Conservation (phyloP, 768 basidiomycete genomes). For the Rhizopogon salebrosus region DNA sequence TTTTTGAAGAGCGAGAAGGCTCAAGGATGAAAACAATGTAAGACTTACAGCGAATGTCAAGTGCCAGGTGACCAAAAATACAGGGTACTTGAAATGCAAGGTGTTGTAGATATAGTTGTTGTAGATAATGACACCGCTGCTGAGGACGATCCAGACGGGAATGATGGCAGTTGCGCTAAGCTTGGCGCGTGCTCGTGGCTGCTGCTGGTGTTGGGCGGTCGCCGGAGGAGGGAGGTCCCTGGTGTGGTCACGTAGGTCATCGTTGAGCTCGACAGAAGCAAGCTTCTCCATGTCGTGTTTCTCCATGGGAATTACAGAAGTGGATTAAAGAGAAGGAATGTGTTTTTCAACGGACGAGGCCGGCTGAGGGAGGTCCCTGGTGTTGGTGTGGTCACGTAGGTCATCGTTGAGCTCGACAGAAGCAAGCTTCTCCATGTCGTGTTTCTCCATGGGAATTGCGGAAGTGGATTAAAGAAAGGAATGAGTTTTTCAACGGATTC, state of each 20-base stretch:
- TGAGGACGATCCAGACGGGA: slow-evolving; percentile 89
- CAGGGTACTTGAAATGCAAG: slow-evolving; percentile 82
- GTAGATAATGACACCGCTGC: slow-evolving; percentile 90
- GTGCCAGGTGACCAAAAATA: slow-evolving; percentile 91
- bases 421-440: neutral
- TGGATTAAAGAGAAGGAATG: neutral
- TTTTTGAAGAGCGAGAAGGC: too few relatives aligned
- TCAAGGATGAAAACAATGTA: too few relatives aligned
- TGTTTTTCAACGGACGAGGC: neutral
- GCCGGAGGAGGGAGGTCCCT: slow-evolving; percentile 1
- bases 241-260: slow-evolving; percentile 5
- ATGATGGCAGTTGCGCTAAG: slow-evolving; percentile 70
- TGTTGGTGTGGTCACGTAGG: neutral
- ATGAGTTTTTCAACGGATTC: neutral
- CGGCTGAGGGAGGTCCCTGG: neutral
- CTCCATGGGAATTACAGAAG: neutral
- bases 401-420: slow-evolving; percentile 8
- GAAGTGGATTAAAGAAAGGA: neutral
- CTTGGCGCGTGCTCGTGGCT: slow-evolving; percentile 37
- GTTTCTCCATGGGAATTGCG: neutral
- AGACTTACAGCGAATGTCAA: slow-evolving; percentile 56
- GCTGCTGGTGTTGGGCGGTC: slow-evolving; percentile 59
- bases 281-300: neutral
- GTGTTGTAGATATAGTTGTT: slow-evolving; percentile 88
- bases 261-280: neutral